phyloP scores from a whole-genome alignment of 495 filamentous ascomycete species.

The Jackrogersella multiformis region DNA sequence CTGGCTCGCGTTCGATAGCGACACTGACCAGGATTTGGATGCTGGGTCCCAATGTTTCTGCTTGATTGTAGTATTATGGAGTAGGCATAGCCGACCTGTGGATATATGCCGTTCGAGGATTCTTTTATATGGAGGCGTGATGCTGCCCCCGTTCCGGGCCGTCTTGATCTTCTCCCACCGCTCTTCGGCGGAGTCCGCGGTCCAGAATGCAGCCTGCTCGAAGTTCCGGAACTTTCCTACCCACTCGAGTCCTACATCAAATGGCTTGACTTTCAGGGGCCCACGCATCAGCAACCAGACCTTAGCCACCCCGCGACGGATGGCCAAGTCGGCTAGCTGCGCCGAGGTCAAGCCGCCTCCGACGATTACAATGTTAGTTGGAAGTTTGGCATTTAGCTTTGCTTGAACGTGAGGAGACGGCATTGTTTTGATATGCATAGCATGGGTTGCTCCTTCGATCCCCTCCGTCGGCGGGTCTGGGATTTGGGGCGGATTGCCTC shows the following conservation, averaged over 20 bases:
- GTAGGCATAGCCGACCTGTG: slow-evolving; percentile 56
- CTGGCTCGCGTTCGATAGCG: slow-evolving; percentile 59
- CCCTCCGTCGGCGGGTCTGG: slow-evolving; percentile 54
- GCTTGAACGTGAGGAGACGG: slow-evolving; percentile 53
- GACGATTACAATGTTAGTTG: slow-evolving; percentile 65
- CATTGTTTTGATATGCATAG: slow-evolving; percentile 62
- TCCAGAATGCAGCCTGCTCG: slow-evolving; percentile 70
- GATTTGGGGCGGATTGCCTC: slow-evolving; percentile 63
- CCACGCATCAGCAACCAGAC: slow-evolving; percentile 69
- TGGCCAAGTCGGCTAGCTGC: slow-evolving; percentile 66
- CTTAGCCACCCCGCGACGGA: slow-evolving; percentile 61
- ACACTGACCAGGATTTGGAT: slow-evolving; percentile 58
- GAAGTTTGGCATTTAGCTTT: slow-evolving; percentile 57
- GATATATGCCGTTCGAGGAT: slow-evolving; percentile 61
- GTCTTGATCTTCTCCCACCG: slow-evolving; percentile 63
- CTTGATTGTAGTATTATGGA: slow-evolving; percentile 59
- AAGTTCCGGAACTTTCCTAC: slow-evolving; percentile 74
- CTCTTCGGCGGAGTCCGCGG: slow-evolving; percentile 66
- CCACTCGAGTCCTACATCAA: slow-evolving; percentile 70
- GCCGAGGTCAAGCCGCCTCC: slow-evolving; percentile 70
- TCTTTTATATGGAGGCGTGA: slow-evolving; percentile 66
- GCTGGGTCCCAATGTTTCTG: slow-evolving; percentile 42
- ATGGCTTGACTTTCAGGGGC: slow-evolving; percentile 68
- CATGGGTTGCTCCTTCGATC: slow-evolving; percentile 62
- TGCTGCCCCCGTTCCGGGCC: slow-evolving; percentile 69